Evolutionary conservation across 164 flowering plant species (phyloP), one percentile per base, ranked within the genome.

Genomic region (Dillenia suffruticosa): DNA sequence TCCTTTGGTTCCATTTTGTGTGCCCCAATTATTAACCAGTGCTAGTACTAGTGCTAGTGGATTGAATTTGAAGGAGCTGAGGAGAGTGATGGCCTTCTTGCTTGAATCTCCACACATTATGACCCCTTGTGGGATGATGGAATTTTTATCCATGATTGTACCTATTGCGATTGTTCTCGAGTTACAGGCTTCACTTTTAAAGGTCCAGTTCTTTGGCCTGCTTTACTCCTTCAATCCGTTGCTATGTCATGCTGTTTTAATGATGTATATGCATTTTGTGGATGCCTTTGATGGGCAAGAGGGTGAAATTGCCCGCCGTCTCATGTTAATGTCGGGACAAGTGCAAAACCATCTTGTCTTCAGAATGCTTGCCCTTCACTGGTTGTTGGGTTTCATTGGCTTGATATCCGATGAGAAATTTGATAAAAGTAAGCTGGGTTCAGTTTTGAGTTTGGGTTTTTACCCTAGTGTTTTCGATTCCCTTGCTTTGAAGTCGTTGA

Each of bases 151-250:
- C 8, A 73, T 82, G 81, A 66, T 90, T 17, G 67, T 84, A 72
- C 87, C 84, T 0, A 56, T 94, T 22, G 90, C 89, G 0, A 65
- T 51, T 62, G 84, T 74, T 13, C 61, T 94, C 64, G 96, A 88
- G 48, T 71, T 94, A 77, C 99, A 94, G 81, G 73, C 82, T 1
- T 89, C 99, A 0, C 72, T 94, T 73, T 77, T 94, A 89, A 94
- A 87, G 83, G 96, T 94, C 71, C 97, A 94, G 66, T 91, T 94
- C 65, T 85, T 85, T 54, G 93, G 97, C 69, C 72, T 89, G 84
- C 74, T 87, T 65, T 84, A 86, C 75, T 87, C 96, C 22, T 88
- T 70, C 74, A 84, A 91, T 78, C 97, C 96, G 45, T 59, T 89
- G 78, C 75, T 91, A 49, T 80, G 86, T 64, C 99, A 94, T 76